These are phyloP conservation scores for Fraxinus sp. DNA, from an alignment of 305 asterid genomes.

Conservation along the genomic window DNA sequence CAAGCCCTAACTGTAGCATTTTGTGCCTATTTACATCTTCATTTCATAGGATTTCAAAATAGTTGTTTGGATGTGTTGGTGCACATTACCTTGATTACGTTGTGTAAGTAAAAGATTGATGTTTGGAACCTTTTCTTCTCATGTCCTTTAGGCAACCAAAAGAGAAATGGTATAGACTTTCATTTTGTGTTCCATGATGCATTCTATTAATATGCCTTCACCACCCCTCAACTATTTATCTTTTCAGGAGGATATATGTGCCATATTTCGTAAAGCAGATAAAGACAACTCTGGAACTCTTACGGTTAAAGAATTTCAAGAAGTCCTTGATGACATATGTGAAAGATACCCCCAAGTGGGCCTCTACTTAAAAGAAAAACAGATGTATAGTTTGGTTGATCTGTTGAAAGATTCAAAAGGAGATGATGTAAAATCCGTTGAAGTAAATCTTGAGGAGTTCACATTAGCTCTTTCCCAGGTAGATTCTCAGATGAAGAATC, in stretches of 20 bases:
- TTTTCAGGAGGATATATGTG: conserved; percentile 47
- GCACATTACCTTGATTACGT: not conserved
- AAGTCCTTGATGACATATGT: conserved; percentile 42
- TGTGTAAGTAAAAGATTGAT: not conserved
- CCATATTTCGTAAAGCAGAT: conserved; percentile 46
- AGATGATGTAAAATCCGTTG: conserved; percentile 32
- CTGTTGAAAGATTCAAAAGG: conserved; percentile 36
- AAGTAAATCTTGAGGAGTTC: conserved; percentile 45
- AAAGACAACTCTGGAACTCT: conserved; percentile 49
- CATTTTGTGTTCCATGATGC: not conserved
- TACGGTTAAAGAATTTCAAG: conserved; percentile 43
- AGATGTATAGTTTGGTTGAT: conserved; percentile 33
- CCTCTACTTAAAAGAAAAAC: conserved; percentile 37
- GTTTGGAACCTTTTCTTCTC: not conserved
- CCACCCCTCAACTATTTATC: not conserved
- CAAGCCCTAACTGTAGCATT: not conserved
- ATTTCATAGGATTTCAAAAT: not conserved
- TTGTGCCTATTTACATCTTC: not conserved
- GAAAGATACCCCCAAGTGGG: conserved; percentile 53
- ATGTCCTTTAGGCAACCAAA: not conserved
- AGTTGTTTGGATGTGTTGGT: not conserved
- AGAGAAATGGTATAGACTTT: not conserved
- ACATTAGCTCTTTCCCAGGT: conserved; percentile 44
- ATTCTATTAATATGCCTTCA: not conserved
- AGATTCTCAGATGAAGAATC: conserved; percentile 47